These are phyloP conservation scores for Gossypium anomalum DNA, from an alignment of 345 rosid species.

Conservation along the genomic window DNA sequence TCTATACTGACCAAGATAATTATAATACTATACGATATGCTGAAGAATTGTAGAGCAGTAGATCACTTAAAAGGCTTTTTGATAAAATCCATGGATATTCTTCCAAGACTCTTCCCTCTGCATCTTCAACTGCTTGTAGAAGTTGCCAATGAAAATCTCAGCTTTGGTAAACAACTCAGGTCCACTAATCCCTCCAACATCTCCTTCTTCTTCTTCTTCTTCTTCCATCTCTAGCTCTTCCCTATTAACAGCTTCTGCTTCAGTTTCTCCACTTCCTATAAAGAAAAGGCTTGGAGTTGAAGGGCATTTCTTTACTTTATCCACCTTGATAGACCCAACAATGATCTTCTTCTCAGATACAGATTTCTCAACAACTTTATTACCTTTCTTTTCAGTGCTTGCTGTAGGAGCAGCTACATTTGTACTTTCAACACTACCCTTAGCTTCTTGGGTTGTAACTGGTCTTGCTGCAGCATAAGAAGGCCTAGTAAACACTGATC, in stretches of 20 bases:
- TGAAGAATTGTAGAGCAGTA: background rate
- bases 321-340: conserved; percentile 9
- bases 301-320: conserved; percentile 43
- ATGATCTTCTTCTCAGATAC: conserved; percentile 26
- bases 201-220: conserved; percentile 26
- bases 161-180: conserved; percentile 58
- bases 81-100: conserved; percentile 46
- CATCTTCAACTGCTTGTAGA: conserved; percentile 65
- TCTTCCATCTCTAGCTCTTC: conserved; percentile 21
- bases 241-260: conserved; percentile 12
- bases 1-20: background rate
- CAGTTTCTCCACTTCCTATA: conserved; percentile 41
- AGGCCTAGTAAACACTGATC: conserved; percentile 42
- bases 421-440: background rate
- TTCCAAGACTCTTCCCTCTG: conserved; percentile 64
- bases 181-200: conserved; percentile 31
- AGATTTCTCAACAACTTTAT: conserved; percentile 32
- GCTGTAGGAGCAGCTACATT: conserved; percentile 9
- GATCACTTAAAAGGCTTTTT: conserved; percentile 32
- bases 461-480: conserved; percentile 24
- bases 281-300: conserved; percentile 61
- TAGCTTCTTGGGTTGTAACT: background rate
- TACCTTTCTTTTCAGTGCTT: conserved; percentile 13
- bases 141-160: conserved; percentile 58
- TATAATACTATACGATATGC: background rate